Conservation (phyloP, 202 grass and related monocot species). For the Schoenoplectus tabernaemontani region DNA sequence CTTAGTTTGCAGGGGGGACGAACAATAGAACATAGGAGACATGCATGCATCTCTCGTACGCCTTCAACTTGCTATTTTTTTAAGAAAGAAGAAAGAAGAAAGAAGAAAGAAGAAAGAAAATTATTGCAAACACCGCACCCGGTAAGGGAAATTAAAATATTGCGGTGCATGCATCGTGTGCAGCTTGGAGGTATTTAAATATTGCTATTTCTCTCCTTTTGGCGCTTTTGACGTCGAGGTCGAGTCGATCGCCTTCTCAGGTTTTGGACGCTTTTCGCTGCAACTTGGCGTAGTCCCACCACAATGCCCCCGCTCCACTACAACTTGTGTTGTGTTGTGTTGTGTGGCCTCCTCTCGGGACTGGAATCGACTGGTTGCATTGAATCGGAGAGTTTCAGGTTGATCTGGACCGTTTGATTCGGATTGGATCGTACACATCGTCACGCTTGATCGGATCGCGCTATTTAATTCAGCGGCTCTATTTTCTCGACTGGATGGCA, state of each 20-base stretch:
- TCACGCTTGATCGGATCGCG: neutral
- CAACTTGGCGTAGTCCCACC: neutral
- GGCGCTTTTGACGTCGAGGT: neutral
- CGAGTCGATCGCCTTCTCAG: neutral
- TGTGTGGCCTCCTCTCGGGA: neutral
- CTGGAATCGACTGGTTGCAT: neutral
- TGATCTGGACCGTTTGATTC: neutral
- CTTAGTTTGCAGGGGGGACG: neutral
- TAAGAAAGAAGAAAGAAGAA: too few species aligned
- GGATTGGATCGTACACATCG: neutral
- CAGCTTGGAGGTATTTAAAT: neutral
- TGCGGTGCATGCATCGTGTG: neutral
- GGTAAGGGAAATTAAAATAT: neutral
- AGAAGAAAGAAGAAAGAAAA: too few species aligned
- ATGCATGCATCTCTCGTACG: conserved; percentile 11
- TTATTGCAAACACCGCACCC: neutral
- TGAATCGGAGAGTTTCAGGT: neutral
- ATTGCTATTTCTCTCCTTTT: neutral
- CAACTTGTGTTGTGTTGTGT: neutral
- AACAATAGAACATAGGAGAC: neutral
- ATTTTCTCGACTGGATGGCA: too few species aligned
- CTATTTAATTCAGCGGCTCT: too few species aligned
- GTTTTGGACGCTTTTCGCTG: neutral
- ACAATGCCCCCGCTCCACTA: neutral
- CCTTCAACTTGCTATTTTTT: neutral